Base-by-base conservation (phyloP, 73 alveolate species). In the Paramecium octaurelia region DNA sequence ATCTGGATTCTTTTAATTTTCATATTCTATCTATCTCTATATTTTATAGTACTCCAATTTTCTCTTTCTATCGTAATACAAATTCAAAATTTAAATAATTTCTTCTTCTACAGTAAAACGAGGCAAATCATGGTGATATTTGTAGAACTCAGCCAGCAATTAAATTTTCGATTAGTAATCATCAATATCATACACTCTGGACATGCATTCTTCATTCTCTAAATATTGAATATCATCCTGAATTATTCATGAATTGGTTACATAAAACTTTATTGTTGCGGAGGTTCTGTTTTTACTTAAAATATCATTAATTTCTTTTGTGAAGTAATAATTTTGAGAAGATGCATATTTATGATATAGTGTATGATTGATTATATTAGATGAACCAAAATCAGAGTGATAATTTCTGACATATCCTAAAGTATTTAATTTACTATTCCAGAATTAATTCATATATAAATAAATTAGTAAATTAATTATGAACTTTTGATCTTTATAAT, bases 261-360 rank as follows among this genome's bases (percentile, higher is more conserved):
- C 84, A 64, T 64, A 64, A 64, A 27, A 64, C 46, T 34, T 64
- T 2, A 89, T 89, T 5, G 84, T 88, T 29, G 92, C 58, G 20
- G 71, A 23, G 2, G 94, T 69, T 36, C 92, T 42, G n/a, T 20
- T 35, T 46, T 73, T 89, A 21, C 58, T 29, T 42, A 89, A 31
- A 29, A 89, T 89, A 24, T 89, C 94, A 40, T 89, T 89, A 35
- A 89, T 70, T 38, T 89, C 94, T 70, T 83, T 89, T 8, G 94
- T 89, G 88, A 70, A 89, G 50, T 89, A 89, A 34, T 89, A 89
- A 50, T 71, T 73, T 85, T 89, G 36, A 44, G 92, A 89, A 24
- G 91, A 40, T 23, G 94, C 92, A 73, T 89, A 89, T 89, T 89
- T 89, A 21, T 38, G 58, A 42, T 89, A 89, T 12, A 89, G 83